Base-by-base conservation (phyloP, 257 asterid genomes). In the Plectranthus barbatus region DNA sequence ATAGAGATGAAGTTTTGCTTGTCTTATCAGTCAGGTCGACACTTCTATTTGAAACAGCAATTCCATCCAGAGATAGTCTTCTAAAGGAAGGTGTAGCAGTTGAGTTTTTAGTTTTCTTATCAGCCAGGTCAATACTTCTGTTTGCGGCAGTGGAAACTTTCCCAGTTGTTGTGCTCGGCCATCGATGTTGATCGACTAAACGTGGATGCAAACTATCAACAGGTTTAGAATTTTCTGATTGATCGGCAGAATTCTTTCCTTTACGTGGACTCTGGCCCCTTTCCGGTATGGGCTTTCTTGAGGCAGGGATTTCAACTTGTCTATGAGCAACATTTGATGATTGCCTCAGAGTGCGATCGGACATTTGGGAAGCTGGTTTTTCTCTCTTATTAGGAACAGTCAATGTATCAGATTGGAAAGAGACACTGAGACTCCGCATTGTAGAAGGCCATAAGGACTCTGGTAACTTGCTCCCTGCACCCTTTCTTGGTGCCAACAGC, bases 221-320 rank as follows among this genome's bases (percentile, higher is more conserved):
- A 12, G 98, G 98, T 65, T 70, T 86, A 71, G 83, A 91, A 77
- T 88, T 91, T 86, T 91, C 97, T 1, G 82, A 75, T 69, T 81
- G 90, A 69, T 81, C 85, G 63, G 73, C 68, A 13, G 76, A 81
- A 72, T 76, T 84, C 77, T 77, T 85, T 69, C 90, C 92, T 72
- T 73, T 84, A 5, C 79, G 77, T 19, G 86, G 88, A 66, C 85
- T 86, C 66, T 82, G 79, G 75, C 79, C 86, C 74, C 88, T 83
- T 77, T 88, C 95, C 7, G 88, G 95, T 18, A 91, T 83, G 53
- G 86, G 72, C 84, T 83, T 86, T 62, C 91, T 72, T 49, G 85
- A 80, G 70, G 75, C 62, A 17, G 81, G 37, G 45, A 67, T 50
- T 54, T 77, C 94, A 26, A 75, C 74, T 47, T 78, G 84, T 72